Percentiles rank a stretch among this genome's conserved stretches.
These are phyloP conservation scores for Aspergillus sclerotiicarbonarius DNA, from an alignment of 495 filamentous ascomycete species.

Conservation along the genomic window DNA sequence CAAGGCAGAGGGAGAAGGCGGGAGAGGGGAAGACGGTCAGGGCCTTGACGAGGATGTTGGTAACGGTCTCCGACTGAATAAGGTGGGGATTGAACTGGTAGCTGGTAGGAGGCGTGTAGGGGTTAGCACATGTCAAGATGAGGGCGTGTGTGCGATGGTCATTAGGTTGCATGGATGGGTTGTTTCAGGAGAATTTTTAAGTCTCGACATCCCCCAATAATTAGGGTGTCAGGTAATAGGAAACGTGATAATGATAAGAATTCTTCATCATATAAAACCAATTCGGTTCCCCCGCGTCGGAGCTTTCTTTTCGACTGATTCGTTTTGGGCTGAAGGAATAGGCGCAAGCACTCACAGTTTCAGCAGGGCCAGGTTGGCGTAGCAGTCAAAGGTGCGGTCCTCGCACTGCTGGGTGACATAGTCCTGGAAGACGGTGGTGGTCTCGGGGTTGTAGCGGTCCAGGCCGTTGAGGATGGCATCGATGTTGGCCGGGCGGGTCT, in stretches of 20 bases:
- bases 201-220: slow-evolving; percentile 35
- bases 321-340: background rate
- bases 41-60: slow-evolving; percentile 97
- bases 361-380: slow-evolving; percentile 90
- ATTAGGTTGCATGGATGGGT: slow-evolving; percentile 13
- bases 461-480: slow-evolving; percentile 87
- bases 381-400: slow-evolving; percentile 87
- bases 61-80: slow-evolving; percentile 90
- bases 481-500: slow-evolving; percentile 80
- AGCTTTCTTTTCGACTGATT: background rate
- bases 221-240: slow-evolving; percentile 87
- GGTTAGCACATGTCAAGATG: slow-evolving; percentile 3
- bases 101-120: slow-evolving; percentile 43
- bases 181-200: slow-evolving; percentile 32
- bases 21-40: slow-evolving; percentile 96
- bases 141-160: background rate
- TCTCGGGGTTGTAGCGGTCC: slow-evolving; percentile 98
- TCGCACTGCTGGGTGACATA: slow-evolving; percentile 96
- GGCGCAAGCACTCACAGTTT: slow-evolving; percentile 79
- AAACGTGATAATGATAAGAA: slow-evolving; percentile 70
- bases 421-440: slow-evolving; percentile 88
- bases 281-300: slow-evolving; percentile 7
- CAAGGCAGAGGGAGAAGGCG: slow-evolving; percentile 89
- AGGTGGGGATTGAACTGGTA: slow-evolving; percentile 99
- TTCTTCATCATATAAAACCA: slow-evolving; percentile 61